Evolutionary conservation across 2,329 filamentous ascomycete genomes (phyloP).

Genomic region (Talaromyces sp.): DNA sequence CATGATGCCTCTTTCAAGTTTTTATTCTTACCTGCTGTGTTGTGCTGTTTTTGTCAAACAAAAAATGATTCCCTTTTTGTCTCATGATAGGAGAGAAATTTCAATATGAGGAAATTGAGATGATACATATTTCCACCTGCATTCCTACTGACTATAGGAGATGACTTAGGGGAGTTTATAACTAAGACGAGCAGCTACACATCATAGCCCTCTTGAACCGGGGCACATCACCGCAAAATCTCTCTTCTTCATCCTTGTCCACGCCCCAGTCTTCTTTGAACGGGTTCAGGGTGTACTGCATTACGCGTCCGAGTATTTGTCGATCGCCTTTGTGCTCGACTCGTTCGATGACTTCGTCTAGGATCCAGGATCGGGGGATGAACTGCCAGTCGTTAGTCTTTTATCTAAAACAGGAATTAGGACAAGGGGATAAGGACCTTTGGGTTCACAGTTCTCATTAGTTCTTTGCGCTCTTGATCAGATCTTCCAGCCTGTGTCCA

Average conservation of each 20-base stretch:
- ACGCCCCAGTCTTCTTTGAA: slow-evolving; percentile 69
- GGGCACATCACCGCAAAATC: slow-evolving; percentile 84
- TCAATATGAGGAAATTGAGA: slow-evolving; percentile 12
- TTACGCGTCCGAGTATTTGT: slow-evolving; percentile 70
- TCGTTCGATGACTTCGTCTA: slow-evolving; percentile 86
- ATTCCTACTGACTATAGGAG: no score
- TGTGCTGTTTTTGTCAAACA: neutral
- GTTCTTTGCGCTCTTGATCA: slow-evolving; percentile 62
- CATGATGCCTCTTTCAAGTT: slow-evolving; percentile 4
- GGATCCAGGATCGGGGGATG: slow-evolving; percentile 81
- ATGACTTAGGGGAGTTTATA: no score
- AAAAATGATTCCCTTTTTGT: slow-evolving; percentile 13
- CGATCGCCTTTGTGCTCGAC: slow-evolving; percentile 82
- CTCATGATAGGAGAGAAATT: slow-evolving; percentile 11
- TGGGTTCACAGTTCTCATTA: slow-evolving; percentile 86
- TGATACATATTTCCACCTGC: neutral
- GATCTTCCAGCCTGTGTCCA: slow-evolving; percentile 57
- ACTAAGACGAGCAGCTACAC: slow-evolving; percentile 77
- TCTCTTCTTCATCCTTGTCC: slow-evolving; percentile 69
- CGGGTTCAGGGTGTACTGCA: slow-evolving; percentile 79
- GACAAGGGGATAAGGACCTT: slow-evolving; percentile 49
- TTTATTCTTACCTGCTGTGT: neutral
- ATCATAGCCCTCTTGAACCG: slow-evolving; percentile 75
- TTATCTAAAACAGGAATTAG: neutral
- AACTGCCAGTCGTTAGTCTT: slow-evolving; percentile 52